Evolutionary conservation across 164 flowering plant species (phyloP).

Genomic region (Saururus chinensis): DNA sequence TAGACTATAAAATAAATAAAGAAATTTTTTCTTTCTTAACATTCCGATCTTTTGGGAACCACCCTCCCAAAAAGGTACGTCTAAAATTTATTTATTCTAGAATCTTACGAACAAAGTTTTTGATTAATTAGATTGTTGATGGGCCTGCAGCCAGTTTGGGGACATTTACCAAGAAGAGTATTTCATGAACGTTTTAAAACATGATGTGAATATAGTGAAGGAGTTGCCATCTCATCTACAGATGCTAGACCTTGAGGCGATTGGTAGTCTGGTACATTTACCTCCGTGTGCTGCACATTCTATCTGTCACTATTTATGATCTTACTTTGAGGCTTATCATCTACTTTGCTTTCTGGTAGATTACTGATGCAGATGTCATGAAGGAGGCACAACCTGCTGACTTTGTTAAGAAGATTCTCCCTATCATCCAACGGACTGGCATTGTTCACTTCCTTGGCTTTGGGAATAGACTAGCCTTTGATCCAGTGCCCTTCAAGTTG

Average conservation of each 20-base stretch:
- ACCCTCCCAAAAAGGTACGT: too few species aligned
- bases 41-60: too few species aligned
- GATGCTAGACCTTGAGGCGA: constrained; percentile 50
- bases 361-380: constrained; percentile 74
- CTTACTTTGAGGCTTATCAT: background rate
- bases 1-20: too few species aligned
- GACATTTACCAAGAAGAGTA: constrained; percentile 87
- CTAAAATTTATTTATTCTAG: too few species aligned
- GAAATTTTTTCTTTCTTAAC: too few species aligned
- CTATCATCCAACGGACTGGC: constrained; percentile 51
- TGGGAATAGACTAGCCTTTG: constrained; percentile 93
- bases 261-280: constrained; percentile 59
- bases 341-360: constrained; percentile 28
- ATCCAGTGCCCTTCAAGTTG: constrained; percentile 66
- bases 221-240: constrained; percentile 66
- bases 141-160: constrained; percentile 71
- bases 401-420: constrained; percentile 46
- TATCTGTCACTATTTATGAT: background rate
- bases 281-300: background rate
- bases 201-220: constrained; percentile 61
- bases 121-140: background rate
- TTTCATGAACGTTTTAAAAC: constrained; percentile 54
- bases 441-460: constrained; percentile 89
- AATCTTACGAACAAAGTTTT: too few species aligned
- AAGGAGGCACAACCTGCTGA: constrained; percentile 83